phyloP scores from a whole-genome alignment of 306 rosid genomes.

The Citrullus amarus region DNA sequence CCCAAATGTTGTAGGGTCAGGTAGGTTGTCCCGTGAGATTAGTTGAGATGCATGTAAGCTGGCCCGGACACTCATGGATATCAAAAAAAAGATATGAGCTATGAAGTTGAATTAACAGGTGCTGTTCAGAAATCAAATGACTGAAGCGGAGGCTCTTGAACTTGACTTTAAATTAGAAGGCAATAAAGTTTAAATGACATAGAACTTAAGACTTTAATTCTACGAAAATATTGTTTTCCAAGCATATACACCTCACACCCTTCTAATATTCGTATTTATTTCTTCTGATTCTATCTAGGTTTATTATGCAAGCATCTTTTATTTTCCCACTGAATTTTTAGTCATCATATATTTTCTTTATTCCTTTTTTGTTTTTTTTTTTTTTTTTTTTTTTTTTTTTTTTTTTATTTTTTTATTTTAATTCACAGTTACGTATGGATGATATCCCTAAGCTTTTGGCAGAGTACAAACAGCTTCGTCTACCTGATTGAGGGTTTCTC shows the following conservation, averaged over 20 bases:
- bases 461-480: conserved; percentile 51
- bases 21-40: no score
- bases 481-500: conserved; percentile 15
- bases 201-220: background rate
- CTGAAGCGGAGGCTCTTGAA: no score
- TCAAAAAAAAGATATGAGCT: background rate
- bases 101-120: background rate
- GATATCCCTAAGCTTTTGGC: conserved; percentile 69
- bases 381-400: background rate
- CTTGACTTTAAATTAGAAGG: no score
- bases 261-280: background rate
- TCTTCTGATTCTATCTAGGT: background rate
- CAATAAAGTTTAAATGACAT: background rate
- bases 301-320: background rate
- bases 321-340: background rate
- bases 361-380: no score
- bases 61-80: no score
- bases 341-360: background rate
- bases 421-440: conserved; percentile 64
- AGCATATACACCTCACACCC: background rate
- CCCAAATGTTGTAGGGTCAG: no score
- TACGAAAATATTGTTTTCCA: background rate
- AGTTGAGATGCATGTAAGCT: no score
- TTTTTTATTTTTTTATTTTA: background rate
- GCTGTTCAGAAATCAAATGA: background rate